Evolutionary conservation across 257 asterid species (phyloP), one percentile per base, ranked within the genome.

Genomic region (Solanum rostratum): DNA sequence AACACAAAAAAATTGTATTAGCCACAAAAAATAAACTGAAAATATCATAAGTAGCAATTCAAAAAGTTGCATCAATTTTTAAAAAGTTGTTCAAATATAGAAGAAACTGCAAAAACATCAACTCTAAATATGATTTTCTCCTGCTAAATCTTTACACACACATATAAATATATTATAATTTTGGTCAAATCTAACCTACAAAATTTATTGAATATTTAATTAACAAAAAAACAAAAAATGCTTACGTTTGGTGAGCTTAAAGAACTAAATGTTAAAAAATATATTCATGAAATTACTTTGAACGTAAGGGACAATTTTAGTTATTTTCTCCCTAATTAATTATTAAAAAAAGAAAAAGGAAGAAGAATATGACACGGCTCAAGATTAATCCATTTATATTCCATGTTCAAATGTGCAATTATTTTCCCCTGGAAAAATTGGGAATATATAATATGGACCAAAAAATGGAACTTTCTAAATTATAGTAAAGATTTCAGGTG

Each of bases 1-100:
- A 18, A 53, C 60, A 53, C 3, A 18, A 18, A 18, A 53, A 13
- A 53, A n/a, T 19, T 62, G 18, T 24, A 62, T 18, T 13, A 24
- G 39, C 1, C 0, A n/a, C 7, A 2, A 24, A 59, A 1, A n/a
- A 9, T 0, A 0, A 0, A 10, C 10, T 10, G 2, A 60, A 60
- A 60, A 12, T 22, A 24, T 6, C 3, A 60, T 2, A 60, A 60
- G 37, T 5, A 60, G 18, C 69, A 60, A 22, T 5, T 60, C 20
- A 1, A 24, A 60, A 60, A 60, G 0, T 24, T 22, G 15, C 69
- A 12, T 3, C 37, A 60, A 59, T n/a, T 2, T n/a, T 16, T 20
- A n/a, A 59, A 59, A 59, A n/a, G 20, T 59, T 10, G 30, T 6
- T 20, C 27, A 22, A 22, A 57, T 6, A 20, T 20, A 57, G 4